Conservation (phyloP, 345 rosid species). For the Aurinia saxatilis region DNA sequence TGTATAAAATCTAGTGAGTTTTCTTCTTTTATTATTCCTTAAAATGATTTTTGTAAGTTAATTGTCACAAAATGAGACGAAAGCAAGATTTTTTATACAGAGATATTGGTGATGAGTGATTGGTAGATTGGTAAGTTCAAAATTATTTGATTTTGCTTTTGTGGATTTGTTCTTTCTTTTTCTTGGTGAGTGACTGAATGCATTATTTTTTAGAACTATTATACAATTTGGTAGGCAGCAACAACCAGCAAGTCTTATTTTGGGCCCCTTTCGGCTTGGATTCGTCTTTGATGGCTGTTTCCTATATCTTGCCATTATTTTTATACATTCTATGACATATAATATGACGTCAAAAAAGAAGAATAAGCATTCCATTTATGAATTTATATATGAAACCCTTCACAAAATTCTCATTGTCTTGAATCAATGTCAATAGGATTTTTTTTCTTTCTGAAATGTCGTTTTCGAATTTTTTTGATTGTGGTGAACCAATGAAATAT, state of each 20-base stretch:
- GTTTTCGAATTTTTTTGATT: no score
- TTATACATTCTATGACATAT: no score
- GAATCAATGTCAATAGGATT: no score
- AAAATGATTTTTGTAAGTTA: neutral
- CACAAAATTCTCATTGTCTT: no score
- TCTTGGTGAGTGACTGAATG: neutral
- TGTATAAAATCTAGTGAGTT: neutral
- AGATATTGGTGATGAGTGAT: neutral
- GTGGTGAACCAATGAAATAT: no score
- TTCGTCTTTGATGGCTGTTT: neutral
- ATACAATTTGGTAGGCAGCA: neutral
- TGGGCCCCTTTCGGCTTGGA: neutral
- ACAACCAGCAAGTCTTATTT: neutral
- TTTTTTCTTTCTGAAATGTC: no score
- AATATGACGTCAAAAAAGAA: no score
- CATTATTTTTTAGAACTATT: neutral
- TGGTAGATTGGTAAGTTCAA: conserved; percentile 1
- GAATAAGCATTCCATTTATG: no score
- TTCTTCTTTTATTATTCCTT: neutral
- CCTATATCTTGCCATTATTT: neutral
- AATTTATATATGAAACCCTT: no score
- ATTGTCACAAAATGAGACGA: conserved; percentile 7
- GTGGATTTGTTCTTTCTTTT: neutral
- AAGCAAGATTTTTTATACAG: neutral
- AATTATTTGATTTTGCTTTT: neutral